Evolutionary conservation across 768 basidiomycete species (phyloP).

Genomic region (Lactarius indigo): DNA sequence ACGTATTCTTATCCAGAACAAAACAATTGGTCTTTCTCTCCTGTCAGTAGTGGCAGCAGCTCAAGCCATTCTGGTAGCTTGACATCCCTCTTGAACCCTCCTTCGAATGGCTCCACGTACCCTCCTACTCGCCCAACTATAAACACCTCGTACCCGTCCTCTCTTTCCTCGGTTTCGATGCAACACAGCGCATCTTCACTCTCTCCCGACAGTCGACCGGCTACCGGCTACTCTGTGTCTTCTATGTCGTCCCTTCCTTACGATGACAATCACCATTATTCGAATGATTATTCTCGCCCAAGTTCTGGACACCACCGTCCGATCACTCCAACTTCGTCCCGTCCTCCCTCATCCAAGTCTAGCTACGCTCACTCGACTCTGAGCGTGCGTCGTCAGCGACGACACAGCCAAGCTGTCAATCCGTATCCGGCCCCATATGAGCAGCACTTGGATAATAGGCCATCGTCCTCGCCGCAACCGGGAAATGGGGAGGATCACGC

Average conservation of each 20-base stretch:
- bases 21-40: constrained; percentile 47
- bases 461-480: constrained; percentile 26
- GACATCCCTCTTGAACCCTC: constrained; percentile 74
- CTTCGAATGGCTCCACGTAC: constrained; percentile 41
- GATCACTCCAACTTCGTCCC: constrained; percentile 59
- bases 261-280: constrained; percentile 48
- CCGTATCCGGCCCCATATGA: constrained; percentile 84
- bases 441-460: constrained; percentile 33
- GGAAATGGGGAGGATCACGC: constrained; percentile 41
- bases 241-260: constrained; percentile 65
- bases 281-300: constrained; percentile 62
- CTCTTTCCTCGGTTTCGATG: constrained; percentile 38
- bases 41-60: constrained; percentile 46
- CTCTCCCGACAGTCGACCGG: constrained; percentile 83
- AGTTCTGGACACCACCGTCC: constrained; percentile 67
- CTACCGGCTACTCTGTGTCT: constrained; percentile 82
- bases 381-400: constrained; percentile 66
- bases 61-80: constrained; percentile 69
- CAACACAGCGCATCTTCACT: constrained; percentile 66
- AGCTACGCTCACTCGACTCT: constrained; percentile 51
- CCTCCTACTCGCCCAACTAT: constrained; percentile 58
- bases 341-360: constrained; percentile 65
- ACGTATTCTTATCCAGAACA: constrained; percentile 66
- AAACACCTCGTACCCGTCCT: constrained; percentile 60
- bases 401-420: constrained; percentile 84